Base-by-base conservation (phyloP, 768 basidiomycete species). In the Auricularia sp. region DNA sequence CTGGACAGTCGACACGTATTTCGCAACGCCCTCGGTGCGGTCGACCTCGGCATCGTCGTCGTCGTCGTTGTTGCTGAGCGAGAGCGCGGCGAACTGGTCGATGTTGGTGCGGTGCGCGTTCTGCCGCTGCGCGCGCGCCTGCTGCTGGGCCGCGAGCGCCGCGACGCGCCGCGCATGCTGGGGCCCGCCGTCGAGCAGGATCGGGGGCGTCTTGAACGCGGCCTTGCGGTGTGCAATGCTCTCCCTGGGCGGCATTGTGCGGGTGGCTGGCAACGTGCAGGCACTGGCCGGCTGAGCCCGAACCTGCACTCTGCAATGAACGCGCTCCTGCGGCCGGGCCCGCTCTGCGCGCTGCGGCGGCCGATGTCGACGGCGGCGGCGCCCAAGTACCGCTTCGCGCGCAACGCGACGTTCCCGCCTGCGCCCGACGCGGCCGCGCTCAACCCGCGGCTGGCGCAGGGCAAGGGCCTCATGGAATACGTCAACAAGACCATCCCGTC, bases 401-500 rank as follows among this genome's bases (percentile, higher is more conserved):
- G 29, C 56, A 33, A 33, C 56, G 29, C 18, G 56, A 59, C 56
- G 56, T 59, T 29, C 56, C 56, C 56, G 56, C 56, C 56, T 7
- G 34, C 24, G 56, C 56, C 56, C 11, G 56, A 59, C 16, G 16
- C 24, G 24, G 47, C 39, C 8, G 7, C 39, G 39, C 18, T 59
- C 11, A 24, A 24, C 24, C 56, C 56, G 56, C 56, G 56, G 24
- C 80, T 90, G 21, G 80, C 77, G 24, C 70, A 81, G 66, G 92
- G 92, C 73, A 89, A 86, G 76, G 90, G 90, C 51, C 80, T 94
- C 63, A 90, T 94, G 88, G 77, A 82, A 37, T 82, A 90, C 75
- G 79, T 94, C 65, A 80, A 80, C 63, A 82, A 85, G 72, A 83
- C 82, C 11, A 81, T 89, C 6, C 85, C 83, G 37, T 81, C 85